These are phyloP conservation scores for Ciborinia camelliae DNA, from an alignment of 2,329 filamentous ascomycete species.

Conservation along the genomic window DNA sequence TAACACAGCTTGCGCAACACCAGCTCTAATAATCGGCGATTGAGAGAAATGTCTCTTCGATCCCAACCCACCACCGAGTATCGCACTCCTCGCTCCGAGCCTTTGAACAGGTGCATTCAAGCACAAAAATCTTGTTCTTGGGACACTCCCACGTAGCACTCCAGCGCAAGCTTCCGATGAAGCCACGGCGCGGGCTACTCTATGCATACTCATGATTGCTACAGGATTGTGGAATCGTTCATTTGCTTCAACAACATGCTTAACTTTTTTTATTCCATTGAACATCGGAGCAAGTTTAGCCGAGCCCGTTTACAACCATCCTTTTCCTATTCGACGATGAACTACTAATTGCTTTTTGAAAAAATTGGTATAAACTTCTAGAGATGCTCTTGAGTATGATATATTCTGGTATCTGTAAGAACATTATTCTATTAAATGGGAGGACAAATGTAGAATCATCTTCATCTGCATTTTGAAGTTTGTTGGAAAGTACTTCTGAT, in stretches of 20 bases:
- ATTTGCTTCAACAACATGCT: conserved; percentile 10
- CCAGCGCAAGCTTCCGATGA: conserved; percentile 30
- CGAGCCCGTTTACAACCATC: not conserved
- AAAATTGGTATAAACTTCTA: not conserved
- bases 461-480: not conserved
- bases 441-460: not conserved
- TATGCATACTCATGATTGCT: conserved; percentile 33
- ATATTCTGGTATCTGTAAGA: not conserved
- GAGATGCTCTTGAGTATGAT: not conserved
- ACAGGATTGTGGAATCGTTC: conserved; percentile 2
- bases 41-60: conserved; percentile 35
- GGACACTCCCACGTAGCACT: conserved; percentile 25
- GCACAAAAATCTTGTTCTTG: conserved; percentile 33
- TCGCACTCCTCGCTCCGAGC: conserved; percentile 21
- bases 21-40: conserved; percentile 29
- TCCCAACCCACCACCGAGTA: conserved; percentile 21
- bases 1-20: conserved; percentile 36
- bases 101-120: conserved; percentile 32
- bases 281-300: conserved; percentile 15
- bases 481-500: not conserved
- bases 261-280: conserved; percentile 24
- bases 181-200: conserved; percentile 33
- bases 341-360: not conserved
- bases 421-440: not conserved
- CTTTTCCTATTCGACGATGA: not conserved